Evolutionary conservation across 106 monocot species (phyloP), one percentile per base, ranked within the genome.

Genomic region (Hemerocallis citrina): DNA sequence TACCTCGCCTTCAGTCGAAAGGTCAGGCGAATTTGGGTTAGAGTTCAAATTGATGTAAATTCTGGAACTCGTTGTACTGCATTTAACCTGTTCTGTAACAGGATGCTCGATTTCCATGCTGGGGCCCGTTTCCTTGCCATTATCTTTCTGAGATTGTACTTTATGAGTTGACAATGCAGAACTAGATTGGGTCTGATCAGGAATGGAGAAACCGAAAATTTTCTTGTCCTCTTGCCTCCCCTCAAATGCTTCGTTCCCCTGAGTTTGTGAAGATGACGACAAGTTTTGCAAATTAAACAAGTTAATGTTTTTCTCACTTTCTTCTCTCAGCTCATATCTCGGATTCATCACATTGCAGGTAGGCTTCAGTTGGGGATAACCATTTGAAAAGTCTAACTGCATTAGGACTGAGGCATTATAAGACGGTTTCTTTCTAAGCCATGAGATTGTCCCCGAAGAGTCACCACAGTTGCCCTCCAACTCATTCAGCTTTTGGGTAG

Each of bases 21-120:
- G 25, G 13, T 68, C 52, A 9, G 39, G 20, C 0, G 43, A 43
- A 16, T 59, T 43, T 21, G 22, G 27, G 20, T 65, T 54, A 43
- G 59, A 70, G 31, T 85, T 87, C 61, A 87, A 52, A 69, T 87
- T 65, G 36, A 80, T 76, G 59, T 68, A 29, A 29, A 66, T 43
- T 50, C 29, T 66, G 1, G 31, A 36, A 13, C 37, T 38, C 37
- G 17, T 37, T 10, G 14, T 31, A 23, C 27, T 50, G 29, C 64
- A 69, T 45, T 21, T 63, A 35, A 7, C 7, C 2, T 4, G 4
- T 7, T 25, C 35, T 10, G 22, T 16, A n/a, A 31, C 16, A 10
- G 5, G 5, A 10, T 31, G 4, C 5, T 14, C 29, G 1, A 52
- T 39, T 63, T 38, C 32, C 41, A 49, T 61, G 45, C 47, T 12